These are phyloP conservation scores for Parasarocladium wereldwijsianum DNA, from an alignment of 2,329 filamentous ascomycete species.

Conservation along the genomic window DNA sequence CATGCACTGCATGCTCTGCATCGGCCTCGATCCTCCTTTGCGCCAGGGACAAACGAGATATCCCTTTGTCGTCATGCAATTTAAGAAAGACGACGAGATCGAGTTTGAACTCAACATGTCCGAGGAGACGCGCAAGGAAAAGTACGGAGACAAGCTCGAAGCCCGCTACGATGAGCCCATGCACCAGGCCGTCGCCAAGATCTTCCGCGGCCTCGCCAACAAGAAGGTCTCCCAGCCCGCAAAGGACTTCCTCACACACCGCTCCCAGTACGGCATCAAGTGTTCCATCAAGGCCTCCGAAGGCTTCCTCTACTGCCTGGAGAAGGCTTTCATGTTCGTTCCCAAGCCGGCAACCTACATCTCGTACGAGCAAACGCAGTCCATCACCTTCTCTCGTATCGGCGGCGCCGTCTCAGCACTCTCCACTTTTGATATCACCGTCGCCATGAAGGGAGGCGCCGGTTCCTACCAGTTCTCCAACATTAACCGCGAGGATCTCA, in stretches of 20 bases:
- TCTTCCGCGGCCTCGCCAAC: slow-evolving; percentile 85
- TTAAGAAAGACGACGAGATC: slow-evolving; percentile 95
- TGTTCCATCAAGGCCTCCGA: slow-evolving; percentile 99
- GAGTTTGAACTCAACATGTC: slow-evolving; percentile 94
- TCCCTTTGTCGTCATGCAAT: slow-evolving; percentile 97
- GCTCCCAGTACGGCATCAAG: slow-evolving; percentile 89
- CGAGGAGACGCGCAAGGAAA: slow-evolving; percentile 59
- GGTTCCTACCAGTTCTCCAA: slow-evolving; percentile 96
- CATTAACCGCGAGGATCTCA: slow-evolving; percentile 96
- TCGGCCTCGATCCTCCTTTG: slow-evolving; percentile 86
- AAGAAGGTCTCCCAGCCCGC: slow-evolving; percentile 93
- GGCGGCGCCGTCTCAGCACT: slow-evolving; percentile 86
- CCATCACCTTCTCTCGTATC: slow-evolving; percentile 89
- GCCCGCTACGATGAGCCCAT: slow-evolving; percentile 87
- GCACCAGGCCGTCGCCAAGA: slow-evolving; percentile 84
- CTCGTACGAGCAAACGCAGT: slow-evolving; percentile 80
- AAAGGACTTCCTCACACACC: slow-evolving; percentile 87
- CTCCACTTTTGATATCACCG: slow-evolving; percentile 93
- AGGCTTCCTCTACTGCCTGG: slow-evolving; percentile 89
- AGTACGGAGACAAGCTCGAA: slow-evolving; percentile 82
- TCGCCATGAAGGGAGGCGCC: slow-evolving; percentile 73
- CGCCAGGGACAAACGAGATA: slow-evolving; percentile 96
- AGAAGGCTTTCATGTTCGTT: slow-evolving; percentile 98
- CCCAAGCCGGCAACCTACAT: slow-evolving; percentile 97
- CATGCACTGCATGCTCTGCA: slow-evolving; percentile 83